Evolutionary conservation across 1,139 yeast genomes (phyloP).

Genomic region (Sugiyamaella grinbergsii): DNA sequence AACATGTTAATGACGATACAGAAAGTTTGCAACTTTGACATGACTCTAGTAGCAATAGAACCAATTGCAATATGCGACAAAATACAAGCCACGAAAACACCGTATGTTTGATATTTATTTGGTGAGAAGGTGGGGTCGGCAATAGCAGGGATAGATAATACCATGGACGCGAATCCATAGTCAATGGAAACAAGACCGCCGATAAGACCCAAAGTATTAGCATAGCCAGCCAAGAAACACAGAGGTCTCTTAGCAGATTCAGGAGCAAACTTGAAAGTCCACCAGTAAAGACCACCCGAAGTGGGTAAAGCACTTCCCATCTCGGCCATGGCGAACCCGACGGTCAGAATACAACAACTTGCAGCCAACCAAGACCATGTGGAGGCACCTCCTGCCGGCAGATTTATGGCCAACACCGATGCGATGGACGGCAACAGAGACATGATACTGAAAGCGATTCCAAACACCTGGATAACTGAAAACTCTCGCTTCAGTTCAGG

Average conservation of each 20-base stretch:
- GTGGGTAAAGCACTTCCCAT: conserved; percentile 65
- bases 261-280: conserved; percentile 59
- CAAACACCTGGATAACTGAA: conserved; percentile 60
- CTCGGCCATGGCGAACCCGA: conserved; percentile 55
- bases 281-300: conserved; percentile 61
- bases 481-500: conserved; percentile 70
- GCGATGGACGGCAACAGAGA: conserved; percentile 70
- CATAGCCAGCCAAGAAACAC: conserved; percentile 60
- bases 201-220: conserved; percentile 59
- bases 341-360: conserved; percentile 39
- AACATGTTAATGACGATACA: conserved; percentile 60
- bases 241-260: conserved; percentile 47
- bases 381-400: conserved; percentile 25
- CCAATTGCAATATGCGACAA: conserved; percentile 51
- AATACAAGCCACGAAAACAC: conserved; percentile 57
- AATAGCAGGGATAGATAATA: conserved; percentile 55
- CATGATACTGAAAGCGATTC: conserved; percentile 64
- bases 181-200: conserved; percentile 60
- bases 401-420: conserved; percentile 44
- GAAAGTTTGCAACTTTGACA: conserved; percentile 61
- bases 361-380: conserved; percentile 62
- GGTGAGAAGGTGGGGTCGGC: conserved; percentile 52
- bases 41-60: conserved; percentile 53
- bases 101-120: conserved; percentile 53
- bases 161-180: conserved; percentile 59